Evolutionary conservation across 768 basidiomycete species (phyloP), one percentile per base, ranked within the genome.

Genomic region (Auricularia cornea): DNA sequence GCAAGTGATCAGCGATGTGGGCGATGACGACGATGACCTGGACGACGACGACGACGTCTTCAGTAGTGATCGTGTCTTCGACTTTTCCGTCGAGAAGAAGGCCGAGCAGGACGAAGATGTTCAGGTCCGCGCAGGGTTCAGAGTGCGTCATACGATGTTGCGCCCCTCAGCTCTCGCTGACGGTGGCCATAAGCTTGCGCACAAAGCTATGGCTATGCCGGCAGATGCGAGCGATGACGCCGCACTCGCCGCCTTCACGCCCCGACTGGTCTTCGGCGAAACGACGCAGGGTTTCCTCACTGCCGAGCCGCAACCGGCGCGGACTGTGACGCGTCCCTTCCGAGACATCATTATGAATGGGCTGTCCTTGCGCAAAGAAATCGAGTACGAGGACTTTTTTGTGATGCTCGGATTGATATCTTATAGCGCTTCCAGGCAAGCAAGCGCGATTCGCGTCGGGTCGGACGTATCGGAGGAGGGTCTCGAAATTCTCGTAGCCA

Each of bases 61-160:
- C 8, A n/a, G 62, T 30, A 52, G 41, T 2, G 83, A 82, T 38
- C 74, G 84, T 10, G 70, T 86, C 62, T 83, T 81, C 67, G 77
- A 76, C 0, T 86, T 83, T 61, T 79, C 81, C 54, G 84, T 86
- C 0, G 70, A 76, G 0, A 83, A 85, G 69, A 83, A 79, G 5
- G 78, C 77, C 20, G 82, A 84, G 57, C 80, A 84, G 65, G 82
- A 83, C 61, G 84, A 84, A 66, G 74, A 75, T 3, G 81, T 83
- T 2, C 68, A 70, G 1, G 68, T 72, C 8, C 74, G 75, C 18
- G 71, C 73, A 3, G 83, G 84, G 0, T 84, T 84, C 67, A 73
- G 70, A 66, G 84, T 84, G 67, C 14, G 72, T 59, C 14, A 40
- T 59, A 41, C 20, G 18, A 26, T 65, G 60, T 38, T 61, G 31